Conservation (phyloP, 2,329 filamentous ascomycete genomes). For the Pseudogymnoascus destructans region DNA sequence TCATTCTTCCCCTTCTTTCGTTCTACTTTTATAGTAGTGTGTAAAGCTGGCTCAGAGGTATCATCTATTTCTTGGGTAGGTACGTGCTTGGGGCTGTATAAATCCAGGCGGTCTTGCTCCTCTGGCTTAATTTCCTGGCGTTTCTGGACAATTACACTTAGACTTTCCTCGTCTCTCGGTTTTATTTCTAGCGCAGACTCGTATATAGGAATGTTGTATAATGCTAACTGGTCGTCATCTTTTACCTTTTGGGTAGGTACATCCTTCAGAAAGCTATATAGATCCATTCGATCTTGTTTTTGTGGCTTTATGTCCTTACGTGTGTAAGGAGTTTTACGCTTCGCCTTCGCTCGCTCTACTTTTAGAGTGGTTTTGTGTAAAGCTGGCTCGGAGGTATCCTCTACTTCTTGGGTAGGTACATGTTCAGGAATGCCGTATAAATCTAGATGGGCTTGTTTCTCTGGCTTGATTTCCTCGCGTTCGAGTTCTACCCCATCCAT, state of each 20-base stretch:
- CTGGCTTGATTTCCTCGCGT: conserved; percentile 7
- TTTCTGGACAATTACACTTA: background rate
- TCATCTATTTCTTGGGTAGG: no score
- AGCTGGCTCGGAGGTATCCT: background rate
- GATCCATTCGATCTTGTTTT: background rate
- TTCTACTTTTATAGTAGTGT: no score
- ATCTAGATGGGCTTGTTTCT: background rate
- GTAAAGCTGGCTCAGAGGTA: no score
- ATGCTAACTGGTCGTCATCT: background rate
- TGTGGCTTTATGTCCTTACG: background rate
- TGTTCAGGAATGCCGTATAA: background rate
- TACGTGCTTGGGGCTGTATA: no score
- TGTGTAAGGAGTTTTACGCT: background rate
- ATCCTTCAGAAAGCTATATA: background rate
- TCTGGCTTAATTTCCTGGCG: conserved; percentile 8
- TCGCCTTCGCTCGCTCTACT: background rate
- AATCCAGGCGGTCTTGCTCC: background rate
- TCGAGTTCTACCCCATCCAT: background rate
- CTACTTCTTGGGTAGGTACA: background rate
- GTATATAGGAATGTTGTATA: background rate
- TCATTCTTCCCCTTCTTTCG: no score
- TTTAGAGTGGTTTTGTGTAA: background rate
- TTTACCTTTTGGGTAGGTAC: background rate
- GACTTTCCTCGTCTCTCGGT: background rate
- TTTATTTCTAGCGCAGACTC: background rate